Evolutionary conservation across 2,329 filamentous ascomycete species (phyloP).

Genomic region (Decorospora gaudefroyi): DNA sequence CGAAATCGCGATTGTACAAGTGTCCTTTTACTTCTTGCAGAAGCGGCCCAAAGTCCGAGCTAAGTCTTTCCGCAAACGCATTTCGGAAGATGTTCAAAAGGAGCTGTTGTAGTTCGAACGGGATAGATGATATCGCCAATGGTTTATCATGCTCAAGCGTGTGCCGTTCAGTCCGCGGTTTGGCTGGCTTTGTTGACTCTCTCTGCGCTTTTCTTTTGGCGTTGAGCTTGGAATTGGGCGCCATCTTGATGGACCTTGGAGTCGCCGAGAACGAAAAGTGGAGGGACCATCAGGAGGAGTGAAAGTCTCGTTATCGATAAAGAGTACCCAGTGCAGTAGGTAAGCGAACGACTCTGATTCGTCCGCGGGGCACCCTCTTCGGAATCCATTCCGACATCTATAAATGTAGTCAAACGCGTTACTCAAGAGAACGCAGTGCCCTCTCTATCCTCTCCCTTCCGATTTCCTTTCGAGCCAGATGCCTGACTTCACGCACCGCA

Average conservation of each 20-base stretch:
- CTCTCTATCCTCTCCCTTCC: background rate
- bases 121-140: slow-evolving; percentile 40
- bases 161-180: slow-evolving; percentile 4
- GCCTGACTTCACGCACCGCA: slow-evolving; percentile 61
- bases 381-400: slow-evolving; percentile 17
- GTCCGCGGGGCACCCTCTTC: background rate
- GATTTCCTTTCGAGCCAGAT: no score
- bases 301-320: slow-evolving; percentile 19
- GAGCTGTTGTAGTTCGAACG: slow-evolving; percentile 65
- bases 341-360: slow-evolving; percentile 12
- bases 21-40: slow-evolving; percentile 85
- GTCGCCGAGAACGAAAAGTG: background rate
- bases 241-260: slow-evolving; percentile 9
- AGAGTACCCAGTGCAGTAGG: no score
- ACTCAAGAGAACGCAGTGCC: background rate
- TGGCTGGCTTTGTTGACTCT: slow-evolving; percentile 14
- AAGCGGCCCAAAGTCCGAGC: slow-evolving; percentile 57
- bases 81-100: slow-evolving; percentile 74
- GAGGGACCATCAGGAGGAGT: background rate
- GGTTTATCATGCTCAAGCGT: slow-evolving; percentile 7
- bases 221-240: slow-evolving; percentile 20
- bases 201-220: slow-evolving; percentile 22
- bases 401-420: background rate
- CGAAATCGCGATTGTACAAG: slow-evolving; percentile 84
- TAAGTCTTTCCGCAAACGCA: slow-evolving; percentile 57